These are phyloP conservation scores for Pyricularia sp. DNA, from an alignment of 2,329 filamentous ascomycete species.

Conservation along the genomic window DNA sequence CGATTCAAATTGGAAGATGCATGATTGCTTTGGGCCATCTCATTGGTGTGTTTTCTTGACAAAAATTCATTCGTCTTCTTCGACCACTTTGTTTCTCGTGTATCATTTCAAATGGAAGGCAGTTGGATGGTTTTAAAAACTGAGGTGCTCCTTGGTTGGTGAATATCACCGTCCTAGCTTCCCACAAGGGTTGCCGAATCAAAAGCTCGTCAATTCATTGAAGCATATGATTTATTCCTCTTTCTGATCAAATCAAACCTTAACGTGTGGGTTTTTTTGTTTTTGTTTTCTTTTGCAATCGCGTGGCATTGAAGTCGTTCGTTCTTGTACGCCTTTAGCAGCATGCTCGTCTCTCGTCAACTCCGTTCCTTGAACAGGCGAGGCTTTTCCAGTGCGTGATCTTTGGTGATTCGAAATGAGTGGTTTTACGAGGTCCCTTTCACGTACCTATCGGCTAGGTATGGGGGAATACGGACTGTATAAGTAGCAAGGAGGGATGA, in stretches of 20 bases:
- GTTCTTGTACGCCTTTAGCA: neutral
- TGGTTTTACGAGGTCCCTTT: too few relatives aligned
- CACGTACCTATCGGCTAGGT: too few relatives aligned
- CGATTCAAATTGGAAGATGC: neutral
- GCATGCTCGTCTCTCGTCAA: neutral
- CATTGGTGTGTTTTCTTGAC: neutral
- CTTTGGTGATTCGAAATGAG: neutral
- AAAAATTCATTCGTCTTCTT: neutral
- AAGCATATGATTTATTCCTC: neutral
- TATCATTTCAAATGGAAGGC: neutral
- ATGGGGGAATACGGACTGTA: too few relatives aligned
- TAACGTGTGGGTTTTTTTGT: too few relatives aligned
- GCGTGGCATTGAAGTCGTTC: neutral
- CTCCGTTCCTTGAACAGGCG: neutral
- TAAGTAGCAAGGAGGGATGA: too few relatives aligned
- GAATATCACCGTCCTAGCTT: neutral
- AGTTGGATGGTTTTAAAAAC: neutral
- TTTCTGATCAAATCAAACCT: neutral
- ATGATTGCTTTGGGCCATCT: neutral
- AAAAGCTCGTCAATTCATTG: neutral
- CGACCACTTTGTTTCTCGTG: neutral
- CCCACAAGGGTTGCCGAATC: neutral
- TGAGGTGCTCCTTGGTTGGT: neutral
- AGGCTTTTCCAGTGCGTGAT: neutral
- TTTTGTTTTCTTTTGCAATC: too few relatives aligned